These are phyloP conservation scores for Globisporangium nunn DNA, from an alignment of 352 stramenopile genomes.

Conservation along the genomic window DNA sequence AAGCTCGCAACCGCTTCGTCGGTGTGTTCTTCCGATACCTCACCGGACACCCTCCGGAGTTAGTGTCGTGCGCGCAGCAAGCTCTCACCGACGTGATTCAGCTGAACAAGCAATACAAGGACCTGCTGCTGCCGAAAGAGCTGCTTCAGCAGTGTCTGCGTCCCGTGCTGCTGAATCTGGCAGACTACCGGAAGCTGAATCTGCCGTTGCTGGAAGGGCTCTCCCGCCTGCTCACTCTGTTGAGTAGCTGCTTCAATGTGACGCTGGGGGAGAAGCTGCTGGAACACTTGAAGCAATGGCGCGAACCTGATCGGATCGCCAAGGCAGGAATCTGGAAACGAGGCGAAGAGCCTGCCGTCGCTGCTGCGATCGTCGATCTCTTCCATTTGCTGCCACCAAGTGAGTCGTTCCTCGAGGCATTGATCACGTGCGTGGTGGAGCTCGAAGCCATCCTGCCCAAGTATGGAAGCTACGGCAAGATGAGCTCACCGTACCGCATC, in stretches of 20 bases:
- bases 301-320: constrained; percentile 85
- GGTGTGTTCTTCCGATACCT: constrained; percentile 89
- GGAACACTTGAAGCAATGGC: constrained; percentile 94
- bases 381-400: constrained; percentile 95
- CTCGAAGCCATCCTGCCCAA: constrained; percentile 89
- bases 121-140: constrained; percentile 91
- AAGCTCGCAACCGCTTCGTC: constrained; percentile 81
- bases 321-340: constrained; percentile 91
- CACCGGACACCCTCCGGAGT: constrained; percentile 75
- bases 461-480: constrained; percentile 87
- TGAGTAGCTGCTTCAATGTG: constrained; percentile 97
- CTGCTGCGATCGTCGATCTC: constrained; percentile 93
- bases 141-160: constrained; percentile 94
- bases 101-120: constrained; percentile 84
- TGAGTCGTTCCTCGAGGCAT: constrained; percentile 91
- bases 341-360: constrained; percentile 93
- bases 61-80: constrained; percentile 77
- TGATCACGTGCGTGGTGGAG: constrained; percentile 94
- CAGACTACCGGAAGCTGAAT: constrained; percentile 96
- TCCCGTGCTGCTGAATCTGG: constrained; percentile 94
- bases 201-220: constrained; percentile 92
- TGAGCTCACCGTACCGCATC: constrained; percentile 88
- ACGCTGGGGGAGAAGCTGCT: constrained; percentile 96
- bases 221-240: constrained; percentile 87
- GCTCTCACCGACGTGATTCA: constrained; percentile 78